phyloP scores from a whole-genome alignment of 1,284 basidiomycete species.

The Lentinus polychrous region DNA sequence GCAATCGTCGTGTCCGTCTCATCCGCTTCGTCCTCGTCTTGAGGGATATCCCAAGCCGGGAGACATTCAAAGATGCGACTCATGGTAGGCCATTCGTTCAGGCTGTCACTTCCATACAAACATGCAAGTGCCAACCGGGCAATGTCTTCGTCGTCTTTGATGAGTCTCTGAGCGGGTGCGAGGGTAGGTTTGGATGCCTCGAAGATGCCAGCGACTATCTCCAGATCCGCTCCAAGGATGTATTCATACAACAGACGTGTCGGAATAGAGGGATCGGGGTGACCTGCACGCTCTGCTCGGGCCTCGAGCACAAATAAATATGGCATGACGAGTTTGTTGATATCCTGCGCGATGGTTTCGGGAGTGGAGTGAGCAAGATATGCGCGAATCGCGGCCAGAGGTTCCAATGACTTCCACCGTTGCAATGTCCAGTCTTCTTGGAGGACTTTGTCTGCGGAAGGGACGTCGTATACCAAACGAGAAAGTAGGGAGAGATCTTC shows the following conservation, averaged over 20 bases:
- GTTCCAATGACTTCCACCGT: constrained; percentile 64
- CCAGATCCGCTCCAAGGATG: constrained; percentile 61
- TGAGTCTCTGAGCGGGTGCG: constrained; percentile 58
- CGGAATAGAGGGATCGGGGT: constrained; percentile 57
- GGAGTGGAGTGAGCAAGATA: constrained; percentile 72
- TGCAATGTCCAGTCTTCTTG: constrained; percentile 66
- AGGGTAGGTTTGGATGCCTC: constrained; percentile 87
- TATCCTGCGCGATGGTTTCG: constrained; percentile 59
- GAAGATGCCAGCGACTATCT: constrained; percentile 70
- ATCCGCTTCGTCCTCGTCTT: constrained; percentile 58
- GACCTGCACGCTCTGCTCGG: constrained; percentile 72
- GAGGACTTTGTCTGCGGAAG: constrained; percentile 28
- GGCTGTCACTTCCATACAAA: constrained; percentile 76
- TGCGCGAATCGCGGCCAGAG: constrained; percentile 58
- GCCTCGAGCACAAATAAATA: constrained; percentile 88
- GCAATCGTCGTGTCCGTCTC: constrained; percentile 73
- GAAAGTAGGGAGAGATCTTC: constrained; percentile 86
- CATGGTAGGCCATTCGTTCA: constrained; percentile 78
- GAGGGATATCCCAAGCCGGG: constrained; percentile 76
- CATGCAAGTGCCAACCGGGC: constrained; percentile 81
- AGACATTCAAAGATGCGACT: constrained; percentile 89
- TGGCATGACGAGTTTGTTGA: constrained; percentile 76
- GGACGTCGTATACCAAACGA: constrained; percentile 77
- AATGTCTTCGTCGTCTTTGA: constrained; percentile 78
- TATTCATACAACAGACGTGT: constrained; percentile 69